Evolutionary conservation across 768 basidiomycete species (phyloP).

Genomic region (Kwoniella mangroviensis): DNA sequence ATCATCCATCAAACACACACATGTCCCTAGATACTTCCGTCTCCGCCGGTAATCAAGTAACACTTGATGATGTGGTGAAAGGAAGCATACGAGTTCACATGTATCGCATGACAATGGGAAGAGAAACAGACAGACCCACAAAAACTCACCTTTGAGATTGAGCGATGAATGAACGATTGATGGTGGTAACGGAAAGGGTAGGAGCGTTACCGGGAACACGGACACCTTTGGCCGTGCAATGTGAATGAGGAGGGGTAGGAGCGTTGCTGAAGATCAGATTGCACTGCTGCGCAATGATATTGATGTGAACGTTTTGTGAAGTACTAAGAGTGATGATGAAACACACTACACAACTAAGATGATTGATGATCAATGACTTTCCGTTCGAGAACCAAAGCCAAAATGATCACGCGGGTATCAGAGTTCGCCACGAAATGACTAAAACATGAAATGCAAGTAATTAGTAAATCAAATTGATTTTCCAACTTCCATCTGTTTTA

Average conservation of each 20-base stretch:
- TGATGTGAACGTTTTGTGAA: background rate
- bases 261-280: background rate
- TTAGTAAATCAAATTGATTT: background rate
- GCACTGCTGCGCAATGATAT: background rate
- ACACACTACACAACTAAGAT: background rate
- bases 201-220: constrained; percentile 20
- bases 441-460: background rate
- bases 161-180: background rate
- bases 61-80: background rate
- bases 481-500: background rate
- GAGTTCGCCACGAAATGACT: background rate
- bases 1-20: constrained; percentile 13
- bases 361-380: background rate
- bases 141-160: background rate
- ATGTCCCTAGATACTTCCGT: constrained; percentile 10
- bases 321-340: constrained; percentile 3
- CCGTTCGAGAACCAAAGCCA: background rate
- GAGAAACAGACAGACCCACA: background rate
- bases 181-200: constrained; percentile 13
- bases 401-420: background rate
- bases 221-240: constrained; percentile 16
- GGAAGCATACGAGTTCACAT: background rate
- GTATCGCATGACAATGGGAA: background rate
- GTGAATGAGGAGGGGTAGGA: background rate
- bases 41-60: constrained; percentile 6